A percentile compares a stretch with the other conserved stretches of the same genome.
Evolutionary conservation across 2,329 filamentous ascomycete species (phyloP).

Genomic region (Bipolaris victoriae): DNA sequence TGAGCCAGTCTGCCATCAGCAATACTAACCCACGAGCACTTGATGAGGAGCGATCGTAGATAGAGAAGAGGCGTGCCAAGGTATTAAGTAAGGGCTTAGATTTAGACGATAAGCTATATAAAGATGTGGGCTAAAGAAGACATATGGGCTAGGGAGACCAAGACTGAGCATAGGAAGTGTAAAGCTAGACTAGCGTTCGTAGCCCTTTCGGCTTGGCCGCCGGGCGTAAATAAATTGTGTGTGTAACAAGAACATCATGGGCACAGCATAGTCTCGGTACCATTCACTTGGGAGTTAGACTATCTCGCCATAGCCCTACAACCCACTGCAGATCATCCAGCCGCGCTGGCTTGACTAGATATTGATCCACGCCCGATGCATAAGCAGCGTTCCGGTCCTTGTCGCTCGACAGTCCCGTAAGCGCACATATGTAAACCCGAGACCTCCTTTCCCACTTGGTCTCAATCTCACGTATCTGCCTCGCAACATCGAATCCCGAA

Average conservation of each 20-base stretch:
- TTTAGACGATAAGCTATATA: too few relatives aligned
- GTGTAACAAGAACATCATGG: not conserved
- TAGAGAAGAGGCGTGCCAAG: too few relatives aligned
- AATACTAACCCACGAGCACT: too few relatives aligned
- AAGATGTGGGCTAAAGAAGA: too few relatives aligned
- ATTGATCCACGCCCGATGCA: slow-evolving; percentile 12
- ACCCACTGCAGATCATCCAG: slow-evolving; percentile 6
- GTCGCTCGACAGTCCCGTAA: slow-evolving; percentile 11
- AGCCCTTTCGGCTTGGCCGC: too few relatives aligned
- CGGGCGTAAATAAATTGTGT: too few relatives aligned
- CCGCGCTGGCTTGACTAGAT: slow-evolving; percentile 9
- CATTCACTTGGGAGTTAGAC: not conserved
- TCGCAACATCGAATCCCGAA: slow-evolving; percentile 13
- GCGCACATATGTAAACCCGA: slow-evolving; percentile 13
- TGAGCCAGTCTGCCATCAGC: too few relatives aligned
- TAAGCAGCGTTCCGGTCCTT: slow-evolving; percentile 15
- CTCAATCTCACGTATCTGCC: slow-evolving; percentile 13
- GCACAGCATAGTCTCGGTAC: not conserved
- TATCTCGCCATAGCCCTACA: slow-evolving; percentile 8
- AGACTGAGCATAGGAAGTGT: too few relatives aligned
- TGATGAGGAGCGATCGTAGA: too few relatives aligned
- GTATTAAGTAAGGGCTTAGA: too few relatives aligned
- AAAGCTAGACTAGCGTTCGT: too few relatives aligned
- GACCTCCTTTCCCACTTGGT: not conserved
- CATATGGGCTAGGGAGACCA: too few relatives aligned